These are phyloP conservation scores for Eremothecium cymbalariae DNA, from an alignment of 1,139 yeast species.

Conservation along the genomic window DNA sequence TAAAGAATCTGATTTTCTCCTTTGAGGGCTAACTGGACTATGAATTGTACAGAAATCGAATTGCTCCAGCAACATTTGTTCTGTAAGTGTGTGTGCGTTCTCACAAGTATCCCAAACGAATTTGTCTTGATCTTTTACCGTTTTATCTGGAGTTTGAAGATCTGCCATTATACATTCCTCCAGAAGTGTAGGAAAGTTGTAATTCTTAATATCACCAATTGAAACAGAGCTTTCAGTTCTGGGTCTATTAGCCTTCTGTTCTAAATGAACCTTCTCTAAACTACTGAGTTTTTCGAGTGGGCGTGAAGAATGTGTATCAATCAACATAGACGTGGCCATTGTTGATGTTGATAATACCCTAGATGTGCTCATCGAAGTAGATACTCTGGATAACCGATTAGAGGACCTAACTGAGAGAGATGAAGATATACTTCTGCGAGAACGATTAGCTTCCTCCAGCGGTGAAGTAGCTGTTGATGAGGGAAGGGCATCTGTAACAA, in stretches of 20 bases:
- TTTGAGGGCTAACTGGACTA: conserved; percentile 4
- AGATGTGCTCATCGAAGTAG: conserved; percentile 14
- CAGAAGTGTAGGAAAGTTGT: conserved; percentile 25
- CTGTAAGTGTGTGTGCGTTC: conserved; percentile 8
- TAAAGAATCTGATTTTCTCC: conserved; percentile 16
- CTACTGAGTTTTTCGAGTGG: conserved; percentile 13
- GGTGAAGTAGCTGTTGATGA: not conserved
- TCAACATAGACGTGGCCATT: conserved; percentile 28
- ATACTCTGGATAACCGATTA: conserved; percentile 4
- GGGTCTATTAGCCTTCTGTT: conserved; percentile 11
- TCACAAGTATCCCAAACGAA: conserved; percentile 13
- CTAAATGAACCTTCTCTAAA: conserved; percentile 14
- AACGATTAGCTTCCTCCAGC: conserved; percentile 2
- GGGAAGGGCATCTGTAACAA: conserved; percentile 23
- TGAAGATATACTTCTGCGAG: conserved; percentile 2
- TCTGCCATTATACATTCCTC: conserved; percentile 15
- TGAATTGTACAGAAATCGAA: conserved; percentile 1
- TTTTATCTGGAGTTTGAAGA: conserved; percentile 9
- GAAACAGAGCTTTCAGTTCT: conserved; percentile 19
- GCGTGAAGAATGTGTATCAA: conserved; percentile 17
- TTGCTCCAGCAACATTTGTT: conserved; percentile 9
- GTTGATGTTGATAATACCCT: conserved; percentile 27
- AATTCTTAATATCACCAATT: conserved; percentile 23
- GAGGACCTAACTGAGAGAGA: conserved; percentile 2
- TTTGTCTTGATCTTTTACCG: conserved; percentile 8